Percentiles rank a stretch among this genome's conserved stretches.
Conservation (phyloP, 495 filamentous ascomycete species). For the Neurospora pannonica region DNA sequence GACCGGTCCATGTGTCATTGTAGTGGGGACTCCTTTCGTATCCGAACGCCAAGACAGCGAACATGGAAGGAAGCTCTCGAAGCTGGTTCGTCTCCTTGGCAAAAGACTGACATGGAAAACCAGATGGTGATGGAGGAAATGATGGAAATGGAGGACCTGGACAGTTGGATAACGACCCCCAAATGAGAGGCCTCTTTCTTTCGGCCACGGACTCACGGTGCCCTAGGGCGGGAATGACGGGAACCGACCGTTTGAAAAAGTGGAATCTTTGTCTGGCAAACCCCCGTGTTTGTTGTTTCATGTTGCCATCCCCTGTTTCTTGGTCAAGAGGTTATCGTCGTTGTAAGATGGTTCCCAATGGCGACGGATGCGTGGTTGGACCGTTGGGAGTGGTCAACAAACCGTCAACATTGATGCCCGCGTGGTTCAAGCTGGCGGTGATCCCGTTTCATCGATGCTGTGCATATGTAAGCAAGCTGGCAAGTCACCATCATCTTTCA, state of each 20-base stretch:
- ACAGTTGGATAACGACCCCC: background rate
- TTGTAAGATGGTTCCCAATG: background rate
- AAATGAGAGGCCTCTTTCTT: background rate
- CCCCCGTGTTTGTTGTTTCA: slow-evolving; percentile 6
- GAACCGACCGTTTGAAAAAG: background rate
- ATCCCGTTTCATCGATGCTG: background rate
- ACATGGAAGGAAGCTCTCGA: background rate
- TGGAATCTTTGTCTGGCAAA: slow-evolving; percentile 1
- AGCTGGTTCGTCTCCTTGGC: background rate
- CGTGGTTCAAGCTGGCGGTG: background rate
- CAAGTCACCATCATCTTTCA: background rate
- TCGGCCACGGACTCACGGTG: background rate
- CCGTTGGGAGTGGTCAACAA: background rate
- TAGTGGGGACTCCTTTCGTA: background rate
- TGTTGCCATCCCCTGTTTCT: background rate
- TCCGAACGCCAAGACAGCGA: background rate
- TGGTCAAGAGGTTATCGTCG: background rate
- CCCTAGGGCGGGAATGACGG: background rate
- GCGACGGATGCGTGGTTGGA: background rate
- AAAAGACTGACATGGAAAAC: background rate
- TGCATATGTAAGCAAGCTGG: background rate
- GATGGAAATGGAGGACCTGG: background rate
- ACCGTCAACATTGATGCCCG: background rate
- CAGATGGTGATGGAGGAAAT: background rate
- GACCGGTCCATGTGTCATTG: background rate